Evolutionary conservation across 2,329 filamentous ascomycete species (phyloP).

Genomic region (Trichoderma sp.): DNA sequence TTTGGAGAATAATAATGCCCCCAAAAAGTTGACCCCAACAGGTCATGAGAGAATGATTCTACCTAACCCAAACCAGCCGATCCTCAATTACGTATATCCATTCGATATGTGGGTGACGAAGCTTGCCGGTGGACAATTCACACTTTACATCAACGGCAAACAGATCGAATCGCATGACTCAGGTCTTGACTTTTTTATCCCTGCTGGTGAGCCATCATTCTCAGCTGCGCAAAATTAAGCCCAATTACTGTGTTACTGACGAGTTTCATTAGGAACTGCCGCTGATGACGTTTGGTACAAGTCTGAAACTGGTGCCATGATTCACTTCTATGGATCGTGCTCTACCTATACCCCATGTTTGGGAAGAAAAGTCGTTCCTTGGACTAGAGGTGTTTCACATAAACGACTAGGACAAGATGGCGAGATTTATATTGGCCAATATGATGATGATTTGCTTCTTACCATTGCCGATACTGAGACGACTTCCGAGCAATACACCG

Average conservation of each 20-base stretch:
- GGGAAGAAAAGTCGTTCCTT: neutral
- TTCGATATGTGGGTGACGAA: slow-evolving; percentile 11
- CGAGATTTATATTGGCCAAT: neutral
- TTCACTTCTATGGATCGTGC: slow-evolving; percentile 6
- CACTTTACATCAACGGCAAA: neutral
- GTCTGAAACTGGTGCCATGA: neutral
- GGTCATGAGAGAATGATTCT: neutral
- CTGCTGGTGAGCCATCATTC: neutral
- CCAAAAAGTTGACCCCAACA: neutral
- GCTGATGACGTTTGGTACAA: neutral
- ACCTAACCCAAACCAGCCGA: slow-evolving; percentile 1
- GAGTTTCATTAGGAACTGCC: neutral
- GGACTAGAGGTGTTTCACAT: neutral
- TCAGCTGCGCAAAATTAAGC: neutral
- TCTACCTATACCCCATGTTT: neutral
- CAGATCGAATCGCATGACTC: neutral
- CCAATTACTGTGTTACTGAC: neutral
- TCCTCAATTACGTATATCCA: neutral
- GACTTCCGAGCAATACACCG: slow-evolving; percentile 1
- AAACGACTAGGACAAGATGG: neutral
- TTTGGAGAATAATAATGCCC: neutral
- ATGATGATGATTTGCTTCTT: neutral
- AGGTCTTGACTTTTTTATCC: neutral
- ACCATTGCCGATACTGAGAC: slow-evolving; percentile 1
- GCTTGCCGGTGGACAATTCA: neutral